Percentiles rank a stretch among this genome's conserved stretches.
phyloP scores from a whole-genome alignment of 176 grass and related monocot species.

The Typha latifolia region DNA sequence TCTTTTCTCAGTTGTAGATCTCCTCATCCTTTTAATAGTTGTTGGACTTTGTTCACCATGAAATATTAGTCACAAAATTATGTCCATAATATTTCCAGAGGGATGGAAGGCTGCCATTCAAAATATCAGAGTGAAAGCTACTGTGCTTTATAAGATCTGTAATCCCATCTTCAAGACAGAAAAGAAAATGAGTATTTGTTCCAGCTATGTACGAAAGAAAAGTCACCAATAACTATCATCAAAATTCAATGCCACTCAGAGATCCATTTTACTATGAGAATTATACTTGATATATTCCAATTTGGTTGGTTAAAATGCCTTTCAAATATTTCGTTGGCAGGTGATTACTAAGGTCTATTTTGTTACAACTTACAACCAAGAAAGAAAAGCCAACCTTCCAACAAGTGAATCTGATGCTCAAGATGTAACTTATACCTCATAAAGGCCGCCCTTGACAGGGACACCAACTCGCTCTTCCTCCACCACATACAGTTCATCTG shows the following conservation, averaged over 20 bases:
- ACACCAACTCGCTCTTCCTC: slow-evolving; percentile 92
- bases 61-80: too few relatives aligned
- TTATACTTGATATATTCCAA: not conserved
- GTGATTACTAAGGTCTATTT: not conserved
- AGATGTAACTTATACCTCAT: slow-evolving; percentile 56
- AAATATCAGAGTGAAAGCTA: too few relatives aligned
- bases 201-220: not conserved
- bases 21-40: too few relatives aligned
- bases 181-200: too few relatives aligned
- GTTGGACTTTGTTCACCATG: too few relatives aligned
- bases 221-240: not conserved
- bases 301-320: not conserved
- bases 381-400: not conserved
- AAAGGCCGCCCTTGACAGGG: slow-evolving; percentile 92
- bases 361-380: not conserved
- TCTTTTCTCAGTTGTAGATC: too few relatives aligned
- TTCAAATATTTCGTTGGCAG: not conserved
- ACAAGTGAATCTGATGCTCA: not conserved
- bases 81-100: too few relatives aligned
- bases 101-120: too few relatives aligned
- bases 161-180: too few relatives aligned
- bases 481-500: slow-evolving; percentile 51
- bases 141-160: too few relatives aligned
- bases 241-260: not conserved
- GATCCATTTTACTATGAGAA: not conserved